phyloP scores from a whole-genome alignment of 2,329 filamentous ascomycete genomes.

The Juglanconis juglandina region DNA sequence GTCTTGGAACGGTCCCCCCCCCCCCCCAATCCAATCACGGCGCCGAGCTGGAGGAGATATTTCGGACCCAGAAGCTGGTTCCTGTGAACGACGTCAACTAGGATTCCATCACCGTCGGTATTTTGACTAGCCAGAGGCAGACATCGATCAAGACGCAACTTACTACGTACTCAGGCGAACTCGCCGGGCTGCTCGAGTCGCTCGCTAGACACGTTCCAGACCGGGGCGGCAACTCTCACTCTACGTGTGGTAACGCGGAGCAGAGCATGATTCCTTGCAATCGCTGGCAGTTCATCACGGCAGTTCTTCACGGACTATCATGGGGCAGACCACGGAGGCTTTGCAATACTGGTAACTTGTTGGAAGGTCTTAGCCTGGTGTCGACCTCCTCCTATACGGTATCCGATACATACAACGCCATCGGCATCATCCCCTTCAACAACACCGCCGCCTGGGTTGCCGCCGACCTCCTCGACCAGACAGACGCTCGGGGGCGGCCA shows the following conservation, averaged over 20 bases:
- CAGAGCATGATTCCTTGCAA: conserved; percentile 18
- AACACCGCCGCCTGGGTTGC: conserved; percentile 22
- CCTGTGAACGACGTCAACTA: conserved; percentile 28
- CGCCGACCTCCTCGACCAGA: conserved; percentile 22
- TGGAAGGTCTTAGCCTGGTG: conserved; percentile 30
- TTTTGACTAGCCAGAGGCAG: conserved; percentile 34
- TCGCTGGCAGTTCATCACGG: neutral
- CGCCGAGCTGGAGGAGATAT: conserved; percentile 34
- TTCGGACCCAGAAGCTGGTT: conserved; percentile 15
- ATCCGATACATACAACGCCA: conserved; percentile 19
- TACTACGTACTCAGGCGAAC: neutral
- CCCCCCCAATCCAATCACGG: conserved; percentile 30
- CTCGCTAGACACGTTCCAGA: conserved; percentile 10
- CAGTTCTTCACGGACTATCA: conserved; percentile 30
- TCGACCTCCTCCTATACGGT: conserved; percentile 25
- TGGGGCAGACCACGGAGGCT: conserved; percentile 26
- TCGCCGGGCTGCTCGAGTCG: neutral
- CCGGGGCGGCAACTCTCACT: conserved; percentile 7
- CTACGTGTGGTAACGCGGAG: conserved; percentile 7
- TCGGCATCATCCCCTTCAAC: conserved; percentile 19
- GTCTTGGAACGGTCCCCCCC: conserved; percentile 38
- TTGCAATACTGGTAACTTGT: conserved; percentile 29
- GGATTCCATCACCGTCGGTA: conserved; percentile 34
- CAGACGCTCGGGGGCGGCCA: conserved; percentile 35
- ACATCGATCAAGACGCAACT: conserved; percentile 29